Conservation (phyloP, 2,329 filamentous ascomycete genomes). For the Colletotrichum lindemuthianum region DNA sequence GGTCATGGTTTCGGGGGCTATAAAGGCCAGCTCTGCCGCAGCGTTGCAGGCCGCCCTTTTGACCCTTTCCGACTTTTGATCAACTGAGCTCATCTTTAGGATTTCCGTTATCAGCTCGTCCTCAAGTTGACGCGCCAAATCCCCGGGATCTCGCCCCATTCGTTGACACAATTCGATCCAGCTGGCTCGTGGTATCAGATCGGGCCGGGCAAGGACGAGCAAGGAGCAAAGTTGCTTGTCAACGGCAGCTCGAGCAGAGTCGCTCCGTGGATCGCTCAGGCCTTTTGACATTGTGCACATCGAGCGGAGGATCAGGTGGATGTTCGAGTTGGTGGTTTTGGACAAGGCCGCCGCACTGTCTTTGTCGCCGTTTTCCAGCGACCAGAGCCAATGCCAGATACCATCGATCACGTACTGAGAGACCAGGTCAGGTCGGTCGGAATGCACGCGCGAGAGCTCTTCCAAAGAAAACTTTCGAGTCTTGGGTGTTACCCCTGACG, state of each 20-base stretch:
- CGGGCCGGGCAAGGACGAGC: constrained; percentile 79
- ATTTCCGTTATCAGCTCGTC: constrained; percentile 76
- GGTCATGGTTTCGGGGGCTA: constrained; percentile 85
- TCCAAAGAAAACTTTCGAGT: constrained; percentile 72
- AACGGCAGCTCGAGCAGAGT: constrained; percentile 45
- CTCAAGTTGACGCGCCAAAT: constrained; percentile 73
- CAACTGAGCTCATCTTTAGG: constrained; percentile 55
- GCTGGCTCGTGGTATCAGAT: constrained; percentile 78
- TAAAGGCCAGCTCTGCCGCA: constrained; percentile 91
- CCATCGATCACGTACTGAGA: constrained; percentile 74
- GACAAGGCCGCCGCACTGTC: constrained; percentile 76
- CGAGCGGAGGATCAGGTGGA: constrained; percentile 69
- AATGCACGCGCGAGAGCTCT: constrained; percentile 73
- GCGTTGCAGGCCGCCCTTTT: constrained; percentile 82
- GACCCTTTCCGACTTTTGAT: constrained; percentile 58
- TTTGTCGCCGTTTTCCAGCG: constrained; percentile 76
- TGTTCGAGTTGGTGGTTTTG: constrained; percentile 71
- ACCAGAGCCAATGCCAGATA: constrained; percentile 82
- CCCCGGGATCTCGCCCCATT: constrained; percentile 83
- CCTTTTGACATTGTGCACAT: constrained; percentile 71
- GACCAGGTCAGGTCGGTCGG: constrained; percentile 65
- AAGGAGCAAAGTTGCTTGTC: constrained; percentile 79
- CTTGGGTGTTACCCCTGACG: constrained; percentile 66
- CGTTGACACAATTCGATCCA: constrained; percentile 93
- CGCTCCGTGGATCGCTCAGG: constrained; percentile 53